phyloP scores from a whole-genome alignment of 2,329 filamentous ascomycete genomes.

The Shiraia bambusicola region DNA sequence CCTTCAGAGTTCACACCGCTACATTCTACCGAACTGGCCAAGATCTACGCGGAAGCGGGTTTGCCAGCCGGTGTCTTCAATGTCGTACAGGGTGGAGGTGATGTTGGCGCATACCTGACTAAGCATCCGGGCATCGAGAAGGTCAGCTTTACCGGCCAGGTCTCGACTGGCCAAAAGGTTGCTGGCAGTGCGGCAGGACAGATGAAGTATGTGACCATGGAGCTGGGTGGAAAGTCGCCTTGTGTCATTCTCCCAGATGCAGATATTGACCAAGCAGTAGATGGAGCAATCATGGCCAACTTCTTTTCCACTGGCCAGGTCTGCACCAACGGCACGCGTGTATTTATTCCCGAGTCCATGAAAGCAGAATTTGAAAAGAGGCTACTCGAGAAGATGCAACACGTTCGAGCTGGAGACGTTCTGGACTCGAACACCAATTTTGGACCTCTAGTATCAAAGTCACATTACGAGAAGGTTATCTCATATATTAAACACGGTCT shows the following conservation, averaged over 20 bases:
- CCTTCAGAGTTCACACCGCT: constrained; percentile 84
- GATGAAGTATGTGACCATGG: constrained; percentile 93
- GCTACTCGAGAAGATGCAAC: constrained; percentile 68
- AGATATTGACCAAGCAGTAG: constrained; percentile 75
- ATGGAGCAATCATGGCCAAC: constrained; percentile 91
- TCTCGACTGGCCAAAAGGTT: constrained; percentile 79
- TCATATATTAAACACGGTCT: constrained; percentile 75
- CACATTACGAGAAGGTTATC: constrained; percentile 76
- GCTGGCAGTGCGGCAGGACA: constrained; percentile 71
- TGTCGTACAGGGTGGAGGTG: constrained; percentile 77
- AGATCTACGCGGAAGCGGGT: constrained; percentile 76
- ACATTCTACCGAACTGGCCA: constrained; percentile 74
- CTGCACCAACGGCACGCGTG: constrained; percentile 88
- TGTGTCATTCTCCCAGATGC: constrained; percentile 79
- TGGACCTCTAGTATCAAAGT: constrained; percentile 74
- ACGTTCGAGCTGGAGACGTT: constrained; percentile 71
- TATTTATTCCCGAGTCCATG: constrained; percentile 72
- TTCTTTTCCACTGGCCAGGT: constrained; percentile 91
- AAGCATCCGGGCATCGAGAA: constrained; percentile 74
- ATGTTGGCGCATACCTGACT: constrained; percentile 74
- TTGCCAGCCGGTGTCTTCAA: constrained; percentile 84
- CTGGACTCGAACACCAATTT: constrained; percentile 76
- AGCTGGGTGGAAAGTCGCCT: constrained; percentile 85
- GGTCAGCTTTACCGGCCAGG: constrained; percentile 87
- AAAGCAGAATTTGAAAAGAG: constrained; percentile 68